Evolutionary conservation across 352 stramenopile genomes (phyloP), one percentile per base, ranked within the genome.

Genomic region (Phytophthora cactorum): DNA sequence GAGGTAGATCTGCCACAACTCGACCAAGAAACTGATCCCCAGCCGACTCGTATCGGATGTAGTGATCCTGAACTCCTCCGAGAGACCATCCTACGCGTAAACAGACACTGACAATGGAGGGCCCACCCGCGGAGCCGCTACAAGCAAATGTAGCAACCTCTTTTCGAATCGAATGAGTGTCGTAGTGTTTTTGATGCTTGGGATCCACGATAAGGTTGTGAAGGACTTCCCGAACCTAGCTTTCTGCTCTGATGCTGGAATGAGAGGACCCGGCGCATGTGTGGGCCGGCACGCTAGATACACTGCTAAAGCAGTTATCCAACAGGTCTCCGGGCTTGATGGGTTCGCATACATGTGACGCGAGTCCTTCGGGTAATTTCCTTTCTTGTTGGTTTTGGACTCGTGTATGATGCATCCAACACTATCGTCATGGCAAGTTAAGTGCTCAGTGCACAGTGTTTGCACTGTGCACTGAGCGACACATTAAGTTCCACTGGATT

Each of bases 221-320:
- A 3, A 47, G 41, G 8, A 28, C 11, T 9, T 47, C 1, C 41
- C 41, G 11, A 47, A 50, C 12, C 45, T 7, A 9, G 46, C 34
- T 9, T 56, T 67, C 25, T 67, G 59, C 11, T 60, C 12, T 0
- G 34, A 56, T 15, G 52, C 45, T 28, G 61, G 43, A 44, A 62
- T 58, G 0, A 68, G 46, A 12, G 45, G 31, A 10, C 44, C 52
- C 10, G 43, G 12, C 45, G 8, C 1, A 2, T 58, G 51, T 2
- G 51, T 51, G 10, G 52, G 31, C 5, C 53, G 12, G 6, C 44
- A 68, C 3, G 52, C 60, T 15, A 68, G 28, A 28, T 53, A 61
- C 3, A 62, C 17, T 2, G 43, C 60, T 0, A 61, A 12, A 0
- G 45, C 43, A 28, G 52, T 56, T 15, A 62, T 27, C 29, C 41